Evolutionary conservation across 495 filamentous ascomycete species (phyloP).

Genomic region (Penicillium pulvis): DNA sequence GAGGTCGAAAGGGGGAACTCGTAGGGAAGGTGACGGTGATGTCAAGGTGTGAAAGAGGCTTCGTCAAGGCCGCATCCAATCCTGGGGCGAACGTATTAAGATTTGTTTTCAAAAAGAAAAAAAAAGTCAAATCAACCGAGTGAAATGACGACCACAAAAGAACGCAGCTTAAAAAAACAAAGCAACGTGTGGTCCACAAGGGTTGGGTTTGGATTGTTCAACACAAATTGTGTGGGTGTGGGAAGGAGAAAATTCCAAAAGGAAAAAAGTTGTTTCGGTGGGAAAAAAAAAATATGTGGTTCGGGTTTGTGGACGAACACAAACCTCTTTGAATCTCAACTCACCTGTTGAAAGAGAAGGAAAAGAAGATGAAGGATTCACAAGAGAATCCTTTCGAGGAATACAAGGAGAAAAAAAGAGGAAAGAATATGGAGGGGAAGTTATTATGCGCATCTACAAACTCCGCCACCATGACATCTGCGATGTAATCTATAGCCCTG

Average conservation of each 20-base stretch:
- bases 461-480: slow-evolving; percentile 9
- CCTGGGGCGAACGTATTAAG: slow-evolving; percentile 23
- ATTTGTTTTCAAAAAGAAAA: slow-evolving; percentile 15
- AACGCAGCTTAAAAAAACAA: slow-evolving; percentile 28
- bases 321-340: neutral
- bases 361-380: neutral
- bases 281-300: slow-evolving; percentile 19
- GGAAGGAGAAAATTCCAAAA: slow-evolving; percentile 22
- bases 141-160: slow-evolving; percentile 25
- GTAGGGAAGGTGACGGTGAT: slow-evolving; percentile 25
- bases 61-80: slow-evolving; percentile 37
- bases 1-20: slow-evolving; percentile 14
- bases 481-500: neutral
- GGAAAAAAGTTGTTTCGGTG: slow-evolving; percentile 33
- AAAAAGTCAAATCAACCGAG: slow-evolving; percentile 22
- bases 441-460: slow-evolving; percentile 4
- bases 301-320: slow-evolving; percentile 1
- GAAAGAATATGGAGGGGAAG: neutral
- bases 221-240: slow-evolving; percentile 15
- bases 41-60: slow-evolving; percentile 36
- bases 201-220: slow-evolving; percentile 8
- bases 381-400: neutral
- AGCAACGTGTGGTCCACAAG: slow-evolving; percentile 28
- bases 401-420: neutral
- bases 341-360: neutral